Conservation (phyloP, 495 filamentous ascomycete species). For the Podospora pseudopauciseta region DNA sequence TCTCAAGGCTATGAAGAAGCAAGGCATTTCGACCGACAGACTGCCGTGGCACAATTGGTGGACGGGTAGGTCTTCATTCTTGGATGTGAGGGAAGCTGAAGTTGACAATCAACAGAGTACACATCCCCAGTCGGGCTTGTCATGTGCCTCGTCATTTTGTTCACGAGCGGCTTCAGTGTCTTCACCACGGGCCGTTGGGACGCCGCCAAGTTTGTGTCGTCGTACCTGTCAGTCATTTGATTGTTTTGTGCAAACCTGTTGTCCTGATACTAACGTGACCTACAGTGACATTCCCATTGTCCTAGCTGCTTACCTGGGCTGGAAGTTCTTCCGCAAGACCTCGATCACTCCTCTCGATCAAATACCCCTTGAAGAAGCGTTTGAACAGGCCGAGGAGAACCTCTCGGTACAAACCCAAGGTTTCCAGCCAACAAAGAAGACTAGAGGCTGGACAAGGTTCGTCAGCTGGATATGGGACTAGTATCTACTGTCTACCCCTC, state of each 20-base stretch:
- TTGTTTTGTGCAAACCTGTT: not conserved
- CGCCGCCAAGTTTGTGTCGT: constrained; percentile 44
- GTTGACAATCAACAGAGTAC: constrained; percentile 26
- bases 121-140: constrained; percentile 38
- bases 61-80: constrained; percentile 30
- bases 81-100: not conserved
- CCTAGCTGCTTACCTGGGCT: constrained; percentile 48
- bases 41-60: constrained; percentile 48
- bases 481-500: not conserved
- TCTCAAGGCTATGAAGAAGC: constrained; percentile 39
- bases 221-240: constrained; percentile 43
- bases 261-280: not conserved
- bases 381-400: constrained; percentile 34
- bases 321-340: constrained; percentile 53
- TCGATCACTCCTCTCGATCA: constrained; percentile 50
- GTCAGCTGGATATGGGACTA: constrained; percentile 47
- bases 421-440: constrained; percentile 17
- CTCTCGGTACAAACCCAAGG: constrained; percentile 32
- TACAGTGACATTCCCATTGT: constrained; percentile 55
- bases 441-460: constrained; percentile 25
- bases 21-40: constrained; percentile 35
- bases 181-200: constrained; percentile 50
- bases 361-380: constrained; percentile 45
- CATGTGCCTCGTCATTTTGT: constrained; percentile 45
- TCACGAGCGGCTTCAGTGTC: constrained; percentile 46